Percentiles rank a stretch among this genome's conserved stretches.
Evolutionary conservation across 2,329 filamentous ascomycete genomes (phyloP).

Genomic region (Ceratocystis diversiconidia): DNA sequence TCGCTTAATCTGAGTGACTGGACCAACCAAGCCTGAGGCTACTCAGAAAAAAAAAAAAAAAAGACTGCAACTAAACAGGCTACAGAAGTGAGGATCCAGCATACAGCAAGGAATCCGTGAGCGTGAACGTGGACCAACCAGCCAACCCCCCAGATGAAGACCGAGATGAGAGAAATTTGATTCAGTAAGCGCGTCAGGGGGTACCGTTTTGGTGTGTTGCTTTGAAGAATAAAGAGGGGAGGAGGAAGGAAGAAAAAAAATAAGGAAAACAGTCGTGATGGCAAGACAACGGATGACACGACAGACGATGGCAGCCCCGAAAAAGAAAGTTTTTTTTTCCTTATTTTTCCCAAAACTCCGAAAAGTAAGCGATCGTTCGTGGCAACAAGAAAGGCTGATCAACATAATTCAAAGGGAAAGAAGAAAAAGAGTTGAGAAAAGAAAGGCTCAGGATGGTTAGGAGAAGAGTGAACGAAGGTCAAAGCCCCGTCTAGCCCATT

Average conservation of each 20-base stretch:
- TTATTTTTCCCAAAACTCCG: not conserved
- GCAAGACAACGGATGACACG: not conserved
- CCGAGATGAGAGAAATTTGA: not conserved
- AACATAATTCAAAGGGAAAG: not conserved
- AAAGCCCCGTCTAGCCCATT: not conserved
- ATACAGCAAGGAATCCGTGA: not conserved
- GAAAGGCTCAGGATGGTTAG: not conserved
- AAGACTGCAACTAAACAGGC: not conserved
- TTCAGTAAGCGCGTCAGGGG: not conserved
- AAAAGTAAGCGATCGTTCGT: not conserved
- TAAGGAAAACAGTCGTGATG: not conserved
- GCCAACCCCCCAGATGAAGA: not conserved
- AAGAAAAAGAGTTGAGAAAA: constrained; percentile 3
- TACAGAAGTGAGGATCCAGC: constrained; percentile 1
- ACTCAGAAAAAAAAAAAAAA: not conserved
- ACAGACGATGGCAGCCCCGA: not conserved
- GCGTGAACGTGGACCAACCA: not conserved
- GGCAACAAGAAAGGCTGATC: not conserved
- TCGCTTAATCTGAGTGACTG: not conserved
- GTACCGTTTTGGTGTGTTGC: not conserved
- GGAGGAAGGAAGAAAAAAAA: not conserved
- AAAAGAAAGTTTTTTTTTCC: not conserved
- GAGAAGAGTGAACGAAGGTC: not conserved
- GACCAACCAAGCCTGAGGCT: not conserved
- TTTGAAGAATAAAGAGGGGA: not conserved